These are phyloP conservation scores for Helianthus annuus DNA, from an alignment of 129 eudicot genomes.

Conservation along the genomic window HanXRQr2.0-SUNRISE NC_035435.2:169882364-169882863, in stretches of 20 bases:
- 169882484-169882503: constrained; percentile 55
- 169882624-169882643: constrained; percentile 26
- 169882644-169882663: constrained; percentile 18
- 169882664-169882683: constrained; percentile 36
- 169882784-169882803: constrained; percentile 40
- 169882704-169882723: constrained; percentile 15
- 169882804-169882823: constrained; percentile 16
- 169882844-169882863: constrained; percentile 37
- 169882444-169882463: constrained; percentile 49
- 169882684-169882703: constrained; percentile 13
- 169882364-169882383: constrained; percentile 50
- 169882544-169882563: background rate
- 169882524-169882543: constrained; percentile 51
- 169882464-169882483: constrained; percentile 55
- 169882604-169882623: constrained; percentile 15
- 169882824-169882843: constrained; percentile 34
- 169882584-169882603: constrained; percentile 18
- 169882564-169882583: background rate
- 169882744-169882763: constrained; percentile 14
- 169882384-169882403: constrained; percentile 47
- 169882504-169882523: constrained; percentile 68
- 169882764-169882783: constrained; percentile 23
- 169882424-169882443: constrained; percentile 41
- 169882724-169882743: background rate
- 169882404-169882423: constrained; percentile 46